Conservation (phyloP, 768 basidiomycete species). For the Termitomyces sp. region DNA sequence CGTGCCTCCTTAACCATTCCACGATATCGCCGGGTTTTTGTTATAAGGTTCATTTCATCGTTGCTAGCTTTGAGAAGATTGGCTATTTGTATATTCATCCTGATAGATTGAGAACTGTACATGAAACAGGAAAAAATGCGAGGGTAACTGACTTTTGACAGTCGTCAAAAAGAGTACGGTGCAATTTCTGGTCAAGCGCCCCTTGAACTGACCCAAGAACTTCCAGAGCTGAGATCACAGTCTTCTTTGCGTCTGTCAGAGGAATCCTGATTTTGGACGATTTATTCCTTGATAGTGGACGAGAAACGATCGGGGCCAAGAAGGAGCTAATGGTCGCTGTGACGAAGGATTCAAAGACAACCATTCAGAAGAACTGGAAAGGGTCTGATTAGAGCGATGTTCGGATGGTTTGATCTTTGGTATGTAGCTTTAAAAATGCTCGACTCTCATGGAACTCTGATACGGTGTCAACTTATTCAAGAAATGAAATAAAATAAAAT, state of each 20-base stretch:
- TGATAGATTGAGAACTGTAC: not conserved
- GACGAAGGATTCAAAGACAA: not conserved
- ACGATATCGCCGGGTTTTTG: not conserved
- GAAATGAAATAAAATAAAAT: no score
- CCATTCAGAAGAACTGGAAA: not conserved
- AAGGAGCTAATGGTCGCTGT: not conserved
- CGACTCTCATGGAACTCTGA: not conserved
- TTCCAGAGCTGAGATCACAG: not conserved
- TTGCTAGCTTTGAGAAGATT: not conserved
- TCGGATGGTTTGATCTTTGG: not conserved
- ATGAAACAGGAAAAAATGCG: not conserved
- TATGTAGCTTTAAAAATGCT: not conserved
- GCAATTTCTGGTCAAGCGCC: not conserved
- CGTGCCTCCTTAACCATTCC: not conserved
- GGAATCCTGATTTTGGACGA: not conserved
- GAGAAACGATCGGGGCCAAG: not conserved
- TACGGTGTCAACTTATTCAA: no score
- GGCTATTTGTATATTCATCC: not conserved
- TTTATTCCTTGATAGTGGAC: not conserved
- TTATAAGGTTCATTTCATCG: not conserved
- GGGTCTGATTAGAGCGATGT: not conserved
- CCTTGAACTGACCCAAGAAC: not conserved
- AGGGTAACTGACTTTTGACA: not conserved
- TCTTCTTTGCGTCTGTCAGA: not conserved
- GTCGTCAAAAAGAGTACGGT: not conserved